Evolutionary conservation across 805 yeast species (phyloP), one percentile per base, ranked within the genome.

Genomic region (Ogataea polymorpha): DNA sequence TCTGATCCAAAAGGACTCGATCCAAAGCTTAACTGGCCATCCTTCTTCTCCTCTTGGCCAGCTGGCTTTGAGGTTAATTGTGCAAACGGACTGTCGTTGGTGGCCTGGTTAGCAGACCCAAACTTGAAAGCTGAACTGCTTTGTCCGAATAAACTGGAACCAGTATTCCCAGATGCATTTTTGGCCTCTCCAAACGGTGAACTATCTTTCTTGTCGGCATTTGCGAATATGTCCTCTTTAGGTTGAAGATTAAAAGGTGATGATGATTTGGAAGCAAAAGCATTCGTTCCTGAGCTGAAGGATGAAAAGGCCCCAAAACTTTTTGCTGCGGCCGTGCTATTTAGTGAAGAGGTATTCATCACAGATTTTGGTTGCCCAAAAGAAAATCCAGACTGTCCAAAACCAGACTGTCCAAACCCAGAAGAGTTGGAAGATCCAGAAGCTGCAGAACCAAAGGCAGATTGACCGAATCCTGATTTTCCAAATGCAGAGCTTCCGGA

Each of bases 401-500:
- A 35, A 10, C 20, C 37, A 2, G 32, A 15, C 17, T 20, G 6
- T 3, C 42, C 42, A 38, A 32, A 38, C 14, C 23, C 20, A 11
- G 27, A 9, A 3, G 25, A 13, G 15, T 15, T 11, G 9, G 29
- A 13, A 26, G 29, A 13, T 8, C 38, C 31, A 11, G 17, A 25
- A 20, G 25, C 29, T 7, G 35, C 10, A 15, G 35, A 34, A 10
- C 45, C 41, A 28, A 35, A 35, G 13, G 30, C 32, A 9, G 43
- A 15, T 18, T 41, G 41, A 17, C 51, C 35, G 7, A 24, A 37
- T 4, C 25, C 12, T 5, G 50, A 31, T 25, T 41, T 18, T 5
- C 55, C 59, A 49, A 58, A 59, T 3, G 42, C 21, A n/a, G 33
- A 24, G 15, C 23, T 16, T 24, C 40, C 51, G 30, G 30, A 23